Percentiles rank a stretch among this genome's conserved stretches.
phyloP scores from a whole-genome alignment of 176 grass and related monocot species.

The Bolboschoenus planiculmis region DNA sequence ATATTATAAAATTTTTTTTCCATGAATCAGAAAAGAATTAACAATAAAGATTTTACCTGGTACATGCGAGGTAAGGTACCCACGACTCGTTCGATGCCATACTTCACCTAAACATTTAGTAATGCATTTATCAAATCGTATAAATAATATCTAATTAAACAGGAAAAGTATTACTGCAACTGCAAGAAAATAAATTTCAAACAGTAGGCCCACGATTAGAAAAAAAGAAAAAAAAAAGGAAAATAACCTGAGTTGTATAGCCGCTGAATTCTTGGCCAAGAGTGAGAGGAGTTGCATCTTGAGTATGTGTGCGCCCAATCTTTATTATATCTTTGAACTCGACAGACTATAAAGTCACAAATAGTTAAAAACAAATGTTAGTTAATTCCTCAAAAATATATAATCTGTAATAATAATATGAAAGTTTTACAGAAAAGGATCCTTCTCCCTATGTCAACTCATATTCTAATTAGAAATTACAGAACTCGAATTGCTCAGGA shows the following conservation, averaged over 20 bases:
- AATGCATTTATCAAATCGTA: neutral
- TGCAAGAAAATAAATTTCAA: slow-evolving; percentile 7
- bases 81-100: slow-evolving; percentile 71
- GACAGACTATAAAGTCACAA: slow-evolving; percentile 40
- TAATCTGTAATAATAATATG: neutral
- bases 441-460: neutral
- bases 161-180: neutral
- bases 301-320: slow-evolving; percentile 91
- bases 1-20: slow-evolving; percentile 2
- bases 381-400: neutral
- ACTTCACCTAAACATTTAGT: slow-evolving; percentile 64
- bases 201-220: slow-evolving; percentile 4
- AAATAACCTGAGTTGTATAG: slow-evolving; percentile 73
- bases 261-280: slow-evolving; percentile 99
- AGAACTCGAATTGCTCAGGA: neutral
- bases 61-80: slow-evolving; percentile 83
- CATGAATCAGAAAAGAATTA: slow-evolving; percentile 12
- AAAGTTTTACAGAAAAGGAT: neutral
- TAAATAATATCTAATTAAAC: slow-evolving; percentile 5
- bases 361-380: neutral
- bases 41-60: slow-evolving; percentile 55
- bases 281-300: slow-evolving; percentile 96
- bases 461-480: neutral
- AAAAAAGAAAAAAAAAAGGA: slow-evolving; percentile 12
- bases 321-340: slow-evolving; percentile 98